Base-by-base conservation (phyloP, 495 filamentous ascomycete species). In the Coniosporium apollinis region DNA sequence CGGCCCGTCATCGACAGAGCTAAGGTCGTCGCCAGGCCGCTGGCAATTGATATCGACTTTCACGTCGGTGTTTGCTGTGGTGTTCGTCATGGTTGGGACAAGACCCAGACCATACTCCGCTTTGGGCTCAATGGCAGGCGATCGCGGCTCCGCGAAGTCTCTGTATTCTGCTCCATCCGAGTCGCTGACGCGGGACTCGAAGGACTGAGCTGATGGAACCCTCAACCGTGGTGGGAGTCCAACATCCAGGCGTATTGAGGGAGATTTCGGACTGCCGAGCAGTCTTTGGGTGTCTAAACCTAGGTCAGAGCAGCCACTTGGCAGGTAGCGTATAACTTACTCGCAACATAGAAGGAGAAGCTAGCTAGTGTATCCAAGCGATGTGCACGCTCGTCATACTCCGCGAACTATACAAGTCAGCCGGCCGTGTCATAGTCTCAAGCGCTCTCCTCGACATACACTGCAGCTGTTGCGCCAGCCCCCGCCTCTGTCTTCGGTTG, bases 391-490 rank as follows among this genome's bases (percentile, higher is more conserved):
- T 87, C 81, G 46, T 97, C 84, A 55, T 97, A 97, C 54, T 96
- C 89, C 46, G 94, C 71, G 52, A 97, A 89, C 76, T 81, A 44
- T 36, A 18, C 7, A 21, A 20, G 19, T 25, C 24, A 13, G 29
- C 42, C 47, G 40, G 17, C 3, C 14, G n/a, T n/a, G 18, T 20
- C 14, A 26, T 13, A 35, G 22, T 34, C 30, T 16, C 1, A 35
- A 20, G 22, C 35, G 22, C 20, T 19, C 9, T 6, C 14, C 28
- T 33, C 30, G 21, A 57, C 66, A 30, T 57, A 80, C 77, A 47
- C 84, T 93, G 66, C 89, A 96, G 49, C 74, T 77, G 46, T 86
- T 96, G 47, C 81, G 79, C 89, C 89, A 96, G 17, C 89, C 89
- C 25, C 81, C 83, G 28, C 78, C 84, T 44, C 73, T 75, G 48